Evolutionary conservation across 768 basidiomycete genomes (phyloP), one percentile per base, ranked within the genome.

Genomic region (Rhodotorula diobovata): DNA sequence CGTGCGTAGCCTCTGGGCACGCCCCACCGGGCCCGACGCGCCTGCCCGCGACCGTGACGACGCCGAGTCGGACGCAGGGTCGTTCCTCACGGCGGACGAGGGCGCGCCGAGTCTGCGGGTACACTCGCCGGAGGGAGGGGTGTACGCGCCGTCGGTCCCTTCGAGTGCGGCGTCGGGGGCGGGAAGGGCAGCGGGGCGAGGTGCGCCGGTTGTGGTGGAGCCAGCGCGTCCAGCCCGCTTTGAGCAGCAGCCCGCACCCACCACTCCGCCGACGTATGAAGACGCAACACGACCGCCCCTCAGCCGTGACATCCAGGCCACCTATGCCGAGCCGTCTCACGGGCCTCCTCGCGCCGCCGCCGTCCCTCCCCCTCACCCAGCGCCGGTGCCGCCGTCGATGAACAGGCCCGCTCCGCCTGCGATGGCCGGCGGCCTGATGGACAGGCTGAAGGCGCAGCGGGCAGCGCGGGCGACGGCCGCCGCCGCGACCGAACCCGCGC

Each of bases 391-490:
- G 30, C 4, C 51, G 28, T 15, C n/a, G 51, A 23, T 18, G 46
- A 2, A 4, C 46, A 21, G 20, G 21, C 48, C 8, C 23, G 3
- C 25, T 28, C 60, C 20, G 46, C 60, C 41, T 25, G 55, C 0
- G 12, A 5, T 55, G 3, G 54, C 54, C 9, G 54, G 37, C 15
- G 56, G 56, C 3, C 58, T 70, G 9, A 34, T 61, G 41, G 68
- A 70, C 2, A 37, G 68, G 2, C 63, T 70, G 41, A 70, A 70
- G 28, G 63, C 62, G 28, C 68, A 64, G 37, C 39, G 68, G 16
- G 68, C 68, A 5, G 54, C 54, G 4, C 50, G 53, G 4, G 25
- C 43, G 0, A 28, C 4, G 32, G 37, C 34, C 25, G n/a, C n/a
- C 10, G 34, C 16, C 23, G 50, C 32, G 11, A 2, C 32, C 16